Conservation (phyloP, 192 early-diverging fungal genomes). For the Diversispora eburnea region DNA sequence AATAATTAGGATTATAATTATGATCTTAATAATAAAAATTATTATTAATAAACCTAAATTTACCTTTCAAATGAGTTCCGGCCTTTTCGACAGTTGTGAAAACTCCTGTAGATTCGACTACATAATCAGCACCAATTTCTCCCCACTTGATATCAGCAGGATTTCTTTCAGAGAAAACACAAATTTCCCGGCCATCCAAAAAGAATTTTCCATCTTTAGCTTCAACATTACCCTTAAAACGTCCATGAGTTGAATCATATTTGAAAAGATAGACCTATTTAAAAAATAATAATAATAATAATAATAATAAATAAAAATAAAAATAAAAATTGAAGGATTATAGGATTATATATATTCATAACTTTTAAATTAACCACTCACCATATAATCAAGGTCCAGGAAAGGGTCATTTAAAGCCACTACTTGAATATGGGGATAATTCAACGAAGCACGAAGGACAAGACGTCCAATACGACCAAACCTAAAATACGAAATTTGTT, state of each 20-base stretch:
- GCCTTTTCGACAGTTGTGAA: constrained; percentile 93
- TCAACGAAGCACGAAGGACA: constrained; percentile 84
- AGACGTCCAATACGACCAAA: constrained; percentile 99
- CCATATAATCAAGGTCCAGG: constrained; percentile 95
- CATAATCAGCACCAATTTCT: constrained; percentile 73
- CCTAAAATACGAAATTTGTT: constrained; percentile 33
- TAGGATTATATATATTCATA: background rate
- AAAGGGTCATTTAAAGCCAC: constrained; percentile 97
- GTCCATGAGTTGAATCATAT: constrained; percentile 99
- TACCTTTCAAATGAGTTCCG: constrained; percentile 78
- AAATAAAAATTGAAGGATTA: constrained; percentile 15
- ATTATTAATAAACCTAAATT: constrained; percentile 49
- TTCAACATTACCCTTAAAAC: constrained; percentile 80
- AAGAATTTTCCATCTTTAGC: constrained; percentile 82
- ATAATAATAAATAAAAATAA: background rate
- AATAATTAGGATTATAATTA: background rate
- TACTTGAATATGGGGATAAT: constrained; percentile 70
- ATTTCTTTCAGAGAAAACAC: constrained; percentile 70
- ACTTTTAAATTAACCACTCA: constrained; percentile 23
- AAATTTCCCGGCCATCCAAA: constrained; percentile 80
- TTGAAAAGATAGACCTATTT: constrained; percentile 84
- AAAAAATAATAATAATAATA: background rate
- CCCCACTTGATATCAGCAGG: constrained; percentile 92
- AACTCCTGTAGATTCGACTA: constrained; percentile 98
- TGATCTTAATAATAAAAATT: background rate